These are phyloP conservation scores for Albatrellus ellisii DNA, from an alignment of 768 basidiomycete genomes.

Conservation along the genomic window DNA sequence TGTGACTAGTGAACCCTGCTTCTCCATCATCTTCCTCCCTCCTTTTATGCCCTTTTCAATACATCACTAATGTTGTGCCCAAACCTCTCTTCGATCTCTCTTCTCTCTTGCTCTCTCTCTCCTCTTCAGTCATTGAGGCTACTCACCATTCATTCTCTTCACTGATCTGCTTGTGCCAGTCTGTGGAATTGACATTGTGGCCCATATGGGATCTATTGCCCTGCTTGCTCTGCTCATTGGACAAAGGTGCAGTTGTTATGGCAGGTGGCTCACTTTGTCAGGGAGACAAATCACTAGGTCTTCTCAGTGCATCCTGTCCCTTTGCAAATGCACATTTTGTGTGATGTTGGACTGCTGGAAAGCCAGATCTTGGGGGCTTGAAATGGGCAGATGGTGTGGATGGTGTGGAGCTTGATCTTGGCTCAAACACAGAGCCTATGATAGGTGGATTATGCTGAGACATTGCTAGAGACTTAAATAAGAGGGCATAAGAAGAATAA, in stretches of 20 bases:
- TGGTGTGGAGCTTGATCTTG: constrained; percentile 18
- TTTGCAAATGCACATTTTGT: constrained; percentile 27
- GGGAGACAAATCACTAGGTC: constrained; percentile 11
- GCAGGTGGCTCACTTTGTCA: constrained; percentile 12
- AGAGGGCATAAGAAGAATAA: no score
- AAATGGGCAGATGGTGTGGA: constrained; percentile 15
- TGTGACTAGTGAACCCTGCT: not conserved
- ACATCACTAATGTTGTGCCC: no score
- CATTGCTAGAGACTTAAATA: no score
- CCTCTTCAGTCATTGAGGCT: constrained; percentile 54
- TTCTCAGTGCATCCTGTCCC: constrained; percentile 16
- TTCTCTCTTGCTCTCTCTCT: no score
- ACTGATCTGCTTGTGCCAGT: constrained; percentile 45
- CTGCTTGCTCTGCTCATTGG: not conserved
- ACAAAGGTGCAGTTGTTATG: constrained; percentile 9
- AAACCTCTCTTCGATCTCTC: no score
- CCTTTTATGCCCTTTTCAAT: no score
- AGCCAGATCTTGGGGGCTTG: constrained; percentile 20
- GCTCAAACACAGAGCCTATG: constrained; percentile 34
- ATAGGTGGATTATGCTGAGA: constrained; percentile 14
- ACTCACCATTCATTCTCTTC: constrained; percentile 54
- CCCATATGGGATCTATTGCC: not conserved
- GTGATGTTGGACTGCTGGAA: constrained; percentile 27
- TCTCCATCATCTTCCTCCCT: constrained; percentile 19
- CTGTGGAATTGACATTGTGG: constrained; percentile 6